These are phyloP conservation scores for Aureobasidium sp. DNA, from an alignment of 2,329 filamentous ascomycete genomes.

Conservation along the genomic window DNA sequence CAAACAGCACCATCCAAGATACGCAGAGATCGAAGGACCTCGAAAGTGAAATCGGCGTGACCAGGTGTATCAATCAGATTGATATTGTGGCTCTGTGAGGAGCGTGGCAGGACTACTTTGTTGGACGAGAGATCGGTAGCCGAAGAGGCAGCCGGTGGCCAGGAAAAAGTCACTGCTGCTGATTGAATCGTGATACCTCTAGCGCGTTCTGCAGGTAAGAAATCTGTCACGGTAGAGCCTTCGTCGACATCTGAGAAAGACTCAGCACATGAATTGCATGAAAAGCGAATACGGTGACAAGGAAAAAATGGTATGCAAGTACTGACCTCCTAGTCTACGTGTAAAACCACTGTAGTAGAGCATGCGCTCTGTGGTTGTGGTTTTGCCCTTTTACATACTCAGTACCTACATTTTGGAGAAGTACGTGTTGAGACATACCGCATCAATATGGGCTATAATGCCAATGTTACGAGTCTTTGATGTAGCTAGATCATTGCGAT, in stretches of 20 bases:
- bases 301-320: not conserved
- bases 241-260: slow-evolving; percentile 69
- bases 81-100: slow-evolving; percentile 58
- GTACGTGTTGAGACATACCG: slow-evolving; percentile 41
- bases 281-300: not conserved
- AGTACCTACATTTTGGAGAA: slow-evolving; percentile 3
- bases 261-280: not conserved
- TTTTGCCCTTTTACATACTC: slow-evolving; percentile 63
- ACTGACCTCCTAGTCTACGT: slow-evolving; percentile 65
- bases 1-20: slow-evolving; percentile 88
- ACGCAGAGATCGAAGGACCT: slow-evolving; percentile 83
- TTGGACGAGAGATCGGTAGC: slow-evolving; percentile 17
- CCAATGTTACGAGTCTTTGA: slow-evolving; percentile 77
- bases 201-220: slow-evolving; percentile 83
- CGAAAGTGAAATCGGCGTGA: slow-evolving; percentile 95
- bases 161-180: slow-evolving; percentile 89
- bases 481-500: slow-evolving; percentile 12
- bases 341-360: slow-evolving; percentile 93
- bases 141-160: slow-evolving; percentile 56
- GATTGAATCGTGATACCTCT: slow-evolving; percentile 97
- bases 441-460: slow-evolving; percentile 98
- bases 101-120: slow-evolving; percentile 37
- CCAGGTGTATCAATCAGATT: slow-evolving; percentile 95
- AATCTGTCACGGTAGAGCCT: slow-evolving; percentile 95
- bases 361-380: slow-evolving; percentile 98